phyloP scores from a whole-genome alignment of 768 basidiomycete genomes.

The Macrolepiota albuminosa region DNA sequence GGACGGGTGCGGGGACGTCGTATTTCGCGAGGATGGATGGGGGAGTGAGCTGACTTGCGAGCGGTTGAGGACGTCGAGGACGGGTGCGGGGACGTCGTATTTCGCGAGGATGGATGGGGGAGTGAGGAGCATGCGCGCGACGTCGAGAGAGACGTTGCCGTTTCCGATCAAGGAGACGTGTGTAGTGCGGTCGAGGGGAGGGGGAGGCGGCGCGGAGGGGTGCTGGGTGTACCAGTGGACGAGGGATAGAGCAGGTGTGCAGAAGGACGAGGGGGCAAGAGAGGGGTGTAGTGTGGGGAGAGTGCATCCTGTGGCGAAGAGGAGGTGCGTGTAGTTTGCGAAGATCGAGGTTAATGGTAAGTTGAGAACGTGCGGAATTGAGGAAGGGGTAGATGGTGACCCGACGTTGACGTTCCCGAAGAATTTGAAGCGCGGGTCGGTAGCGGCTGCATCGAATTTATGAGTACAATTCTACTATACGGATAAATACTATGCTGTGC shows the following conservation, averaged over 20 bases:
- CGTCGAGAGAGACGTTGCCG: conserved; percentile 92
- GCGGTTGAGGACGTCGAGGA: conserved; percentile 59
- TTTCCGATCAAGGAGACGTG: conserved; percentile 89
- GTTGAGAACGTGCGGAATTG: conserved; percentile 47
- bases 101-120: conserved; percentile 51
- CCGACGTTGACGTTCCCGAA: conserved; percentile 86
- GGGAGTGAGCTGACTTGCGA: conserved; percentile 65
- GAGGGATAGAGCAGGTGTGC: conserved; percentile 75
- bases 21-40: too few species aligned
- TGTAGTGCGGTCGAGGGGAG: conserved; percentile 55
- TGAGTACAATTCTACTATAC: conserved; percentile 81
- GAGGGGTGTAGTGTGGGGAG: conserved; percentile 55
- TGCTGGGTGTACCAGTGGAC: conserved; percentile 98
- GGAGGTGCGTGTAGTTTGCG: conserved; percentile 75
- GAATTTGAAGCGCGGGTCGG: conserved; percentile 79
- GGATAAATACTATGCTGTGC: not conserved
- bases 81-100: conserved; percentile 76
- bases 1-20: conserved; percentile 74
- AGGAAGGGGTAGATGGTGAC: conserved; percentile 17
- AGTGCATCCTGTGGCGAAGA: conserved; percentile 85
- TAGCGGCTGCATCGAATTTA: conserved; percentile 82
- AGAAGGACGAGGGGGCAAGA: conserved; percentile 39
- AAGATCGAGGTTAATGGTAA: conserved; percentile 61
- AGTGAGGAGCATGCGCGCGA: conserved; percentile 86
- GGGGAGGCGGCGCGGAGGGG: conserved; percentile 59